phyloP scores from a whole-genome alignment of 2,329 filamentous ascomycete species.

The Ophiostoma perfectum region DNA sequence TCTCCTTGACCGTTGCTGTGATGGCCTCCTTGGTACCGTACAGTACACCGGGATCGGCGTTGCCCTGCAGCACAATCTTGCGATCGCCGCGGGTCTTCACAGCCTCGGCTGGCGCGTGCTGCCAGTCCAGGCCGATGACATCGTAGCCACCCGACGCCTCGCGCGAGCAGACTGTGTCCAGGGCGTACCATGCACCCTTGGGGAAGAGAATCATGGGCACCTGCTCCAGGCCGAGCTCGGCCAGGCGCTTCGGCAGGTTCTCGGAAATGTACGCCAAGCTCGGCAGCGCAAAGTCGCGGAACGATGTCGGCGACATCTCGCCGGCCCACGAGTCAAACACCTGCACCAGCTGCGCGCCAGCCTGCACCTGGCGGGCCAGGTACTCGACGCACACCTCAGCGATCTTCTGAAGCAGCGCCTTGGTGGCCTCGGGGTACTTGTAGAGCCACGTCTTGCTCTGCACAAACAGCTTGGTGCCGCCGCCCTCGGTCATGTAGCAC shows the following conservation, averaged over 20 bases:
- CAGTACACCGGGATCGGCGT: constrained; percentile 87
- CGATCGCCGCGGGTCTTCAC: constrained; percentile 72
- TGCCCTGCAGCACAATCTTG: constrained; percentile 77
- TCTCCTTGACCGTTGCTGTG: constrained; percentile 72
- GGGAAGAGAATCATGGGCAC: constrained; percentile 98
- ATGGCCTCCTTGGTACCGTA: constrained; percentile 82
- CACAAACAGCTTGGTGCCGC: constrained; percentile 89
- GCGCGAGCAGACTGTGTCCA: constrained; percentile 74
- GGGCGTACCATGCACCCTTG: constrained; percentile 93
- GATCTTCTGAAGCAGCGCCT: constrained; percentile 82
- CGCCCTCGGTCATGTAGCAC: constrained; percentile 99
- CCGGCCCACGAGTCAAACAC: constrained; percentile 99
- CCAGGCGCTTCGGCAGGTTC: constrained; percentile 68
- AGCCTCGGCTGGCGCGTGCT: constrained; percentile 81
- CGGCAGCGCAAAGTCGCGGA: constrained; percentile 78
- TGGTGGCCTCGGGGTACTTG: constrained; percentile 73
- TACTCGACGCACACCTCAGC: constrained; percentile 93
- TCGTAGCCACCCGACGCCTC: constrained; percentile 60
- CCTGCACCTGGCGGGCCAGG: constrained; percentile 82
- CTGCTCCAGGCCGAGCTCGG: constrained; percentile 66
- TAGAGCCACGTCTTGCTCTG: constrained; percentile 97
- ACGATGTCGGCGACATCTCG: constrained; percentile 78
- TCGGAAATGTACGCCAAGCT: constrained; percentile 80
- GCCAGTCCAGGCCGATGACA: constrained; percentile 91
- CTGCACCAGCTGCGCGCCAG: constrained; percentile 89